Base-by-base conservation (phyloP, 176 grass and related monocot genomes). In the Neostapfia colusana region DNA sequence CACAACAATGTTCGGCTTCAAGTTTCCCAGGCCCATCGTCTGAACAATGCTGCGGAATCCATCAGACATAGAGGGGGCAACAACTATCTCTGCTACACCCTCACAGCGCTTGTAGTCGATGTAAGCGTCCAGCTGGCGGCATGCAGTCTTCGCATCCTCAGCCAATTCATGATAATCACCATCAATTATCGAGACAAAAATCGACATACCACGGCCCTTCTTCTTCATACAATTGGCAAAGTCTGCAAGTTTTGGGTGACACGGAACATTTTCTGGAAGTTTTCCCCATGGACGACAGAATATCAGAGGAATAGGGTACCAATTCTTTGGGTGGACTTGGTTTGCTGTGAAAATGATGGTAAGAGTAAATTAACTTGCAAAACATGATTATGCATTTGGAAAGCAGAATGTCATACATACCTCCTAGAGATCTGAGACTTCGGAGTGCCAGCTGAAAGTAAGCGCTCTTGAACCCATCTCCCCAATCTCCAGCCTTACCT, bases 201-300 rank as follows among this genome's bases (percentile, higher is more conserved):
- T 92, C 27, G 95, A 99, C 95, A 99, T 95, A 66, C 95, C 95
- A 46, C 95, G 91, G 9, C 95, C 95, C 46, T 99, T 99, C 55
- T 99, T 99, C 87, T 99, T 99, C 91, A 99, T 88, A 82, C 91
- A 99, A 40, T 99, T 99, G 13, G 95, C 95, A 36, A 99, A 99
- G 72, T 99, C 95, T 18, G 95, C 95, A 76, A 99, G 95, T 75
- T 99, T 99, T 23, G 95, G 95, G 67, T 99, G 95, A 63, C 95
- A 99, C 1, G 91, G 95, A 44, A 99, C 91, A 72, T 99, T 99
- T 73, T 99, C 91, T 18, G 95, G 95, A 67, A 99, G 87, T 73
- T 92, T 99, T 34, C 95, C 95, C 95, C 95, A 99, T 17, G 95
- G 95, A n/a, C 95, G 95, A 53, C 95, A 99, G 78, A 99, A 95